These are phyloP conservation scores for Solanum stenotomum DNA, from an alignment of 257 asterid genomes.

Conservation along the genomic window DNA sequence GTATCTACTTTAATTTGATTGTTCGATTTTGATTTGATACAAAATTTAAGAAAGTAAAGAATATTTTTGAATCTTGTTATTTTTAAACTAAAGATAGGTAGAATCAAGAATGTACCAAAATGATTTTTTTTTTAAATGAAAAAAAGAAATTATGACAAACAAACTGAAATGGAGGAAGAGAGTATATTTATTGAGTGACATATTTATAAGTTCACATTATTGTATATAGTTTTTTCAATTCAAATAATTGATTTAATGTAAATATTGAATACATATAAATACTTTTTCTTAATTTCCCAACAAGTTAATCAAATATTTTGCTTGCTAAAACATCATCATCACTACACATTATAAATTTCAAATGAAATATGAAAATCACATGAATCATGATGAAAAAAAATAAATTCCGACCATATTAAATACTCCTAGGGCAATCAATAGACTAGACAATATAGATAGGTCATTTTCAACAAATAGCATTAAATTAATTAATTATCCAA, in stretches of 20 bases:
- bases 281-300: neutral
- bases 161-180: neutral
- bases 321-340: neutral
- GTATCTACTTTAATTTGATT: neutral
- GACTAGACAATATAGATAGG: neutral
- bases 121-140: neutral
- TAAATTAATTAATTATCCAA: neutral
- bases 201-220: neutral
- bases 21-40: neutral
- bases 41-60: neutral
- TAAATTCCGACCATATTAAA: neutral
- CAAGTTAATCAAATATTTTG: neutral
- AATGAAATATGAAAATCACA: neutral
- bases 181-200: neutral
- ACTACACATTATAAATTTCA: neutral
- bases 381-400: neutral
- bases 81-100: neutral
- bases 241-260: neutral
- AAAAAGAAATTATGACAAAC: neutral
- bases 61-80: neutral
- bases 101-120: neutral
- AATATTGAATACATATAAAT: neutral
- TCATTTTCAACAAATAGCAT: neutral
- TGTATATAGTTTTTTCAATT: neutral
- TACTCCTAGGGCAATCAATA: neutral